Evolutionary conservation across 164 flowering plant genomes (phyloP).

Genomic region (Umbilicus rupestris): DNA sequence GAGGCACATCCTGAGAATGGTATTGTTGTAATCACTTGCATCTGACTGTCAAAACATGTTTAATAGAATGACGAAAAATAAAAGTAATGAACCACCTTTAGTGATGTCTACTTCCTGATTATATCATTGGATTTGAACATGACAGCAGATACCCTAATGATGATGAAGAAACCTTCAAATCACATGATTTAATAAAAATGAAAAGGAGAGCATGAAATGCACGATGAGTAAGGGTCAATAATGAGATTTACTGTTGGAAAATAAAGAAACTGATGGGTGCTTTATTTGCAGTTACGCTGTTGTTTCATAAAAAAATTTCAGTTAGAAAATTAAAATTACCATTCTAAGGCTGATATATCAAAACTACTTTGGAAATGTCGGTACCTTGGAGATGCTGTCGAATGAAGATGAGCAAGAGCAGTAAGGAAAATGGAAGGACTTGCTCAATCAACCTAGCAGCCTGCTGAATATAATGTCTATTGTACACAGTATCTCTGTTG

Average conservation of each 20-base stretch:
- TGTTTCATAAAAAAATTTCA: not conserved
- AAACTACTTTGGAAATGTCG: not conserved
- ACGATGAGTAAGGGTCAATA: not conserved
- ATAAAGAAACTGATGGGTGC: not conserved
- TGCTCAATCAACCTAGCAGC: slow-evolving; percentile 97
- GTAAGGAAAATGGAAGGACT: slow-evolving; percentile 83
- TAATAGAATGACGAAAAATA: not conserved
- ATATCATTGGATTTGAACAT: slow-evolving; percentile 98
- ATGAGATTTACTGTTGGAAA: too few species aligned
- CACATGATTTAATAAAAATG: not conserved
- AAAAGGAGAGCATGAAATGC: not conserved
- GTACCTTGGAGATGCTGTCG: slow-evolving; percentile 94
- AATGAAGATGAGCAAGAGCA: slow-evolving; percentile 87
- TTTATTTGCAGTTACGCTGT: not conserved
- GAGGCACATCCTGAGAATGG: not conserved
- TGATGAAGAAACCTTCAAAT: slow-evolving; percentile 82
- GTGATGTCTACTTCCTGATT: slow-evolving; percentile 82
- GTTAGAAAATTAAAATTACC: not conserved
- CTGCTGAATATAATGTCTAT: slow-evolving; percentile 97
- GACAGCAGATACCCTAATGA: slow-evolving; percentile 90
- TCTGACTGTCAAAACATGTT: not conserved
- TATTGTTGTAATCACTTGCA: not conserved
- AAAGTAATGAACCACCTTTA: slow-evolving; percentile 51
- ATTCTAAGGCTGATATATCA: not conserved
- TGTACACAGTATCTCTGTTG: slow-evolving; percentile 74